These are phyloP conservation scores for Penicillium subrubescens DNA, from an alignment of 495 filamentous ascomycete species.

Conservation along the genomic window DNA sequence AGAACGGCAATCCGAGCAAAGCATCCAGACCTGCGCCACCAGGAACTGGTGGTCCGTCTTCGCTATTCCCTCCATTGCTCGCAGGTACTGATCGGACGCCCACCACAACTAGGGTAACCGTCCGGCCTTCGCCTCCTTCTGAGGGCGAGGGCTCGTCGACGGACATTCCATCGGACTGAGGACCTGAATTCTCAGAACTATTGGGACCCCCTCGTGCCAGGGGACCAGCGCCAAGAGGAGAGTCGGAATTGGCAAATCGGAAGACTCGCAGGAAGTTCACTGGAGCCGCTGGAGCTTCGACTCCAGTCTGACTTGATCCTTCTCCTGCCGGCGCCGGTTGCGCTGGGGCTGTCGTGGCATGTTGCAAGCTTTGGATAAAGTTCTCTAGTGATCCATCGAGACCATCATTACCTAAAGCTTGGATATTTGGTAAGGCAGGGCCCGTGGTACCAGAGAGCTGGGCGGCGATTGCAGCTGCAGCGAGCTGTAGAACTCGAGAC, in stretches of 20 bases:
- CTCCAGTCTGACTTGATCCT: conserved; percentile 25
- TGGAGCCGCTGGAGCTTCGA: conserved; percentile 45
- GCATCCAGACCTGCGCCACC: conserved; percentile 48
- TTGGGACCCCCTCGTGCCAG: conserved; percentile 21
- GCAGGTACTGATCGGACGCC: conserved; percentile 71
- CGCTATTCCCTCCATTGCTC: conserved; percentile 45
- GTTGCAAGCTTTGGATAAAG: conserved; percentile 59
- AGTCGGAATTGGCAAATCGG: conserved; percentile 57
- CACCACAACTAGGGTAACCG: conserved; percentile 70
- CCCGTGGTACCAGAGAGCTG: conserved; percentile 59
- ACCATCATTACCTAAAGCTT: conserved; percentile 58
- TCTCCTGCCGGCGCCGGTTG: conserved; percentile 40
- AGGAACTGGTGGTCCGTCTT: conserved; percentile 45
- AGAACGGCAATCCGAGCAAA: conserved; percentile 57
- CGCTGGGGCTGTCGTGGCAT: conserved; percentile 50
- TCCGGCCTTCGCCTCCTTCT: conserved; percentile 59
- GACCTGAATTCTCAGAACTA: conserved; percentile 18
- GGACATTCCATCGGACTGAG: conserved; percentile 36
- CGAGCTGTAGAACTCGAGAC: conserved; percentile 59
- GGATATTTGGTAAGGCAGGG: conserved; percentile 58
- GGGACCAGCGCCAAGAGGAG: conserved; percentile 21
- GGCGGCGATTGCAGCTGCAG: conserved; percentile 61
- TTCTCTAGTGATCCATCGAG: conserved; percentile 58
- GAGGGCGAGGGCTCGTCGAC: conserved; percentile 44
- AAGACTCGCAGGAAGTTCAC: conserved; percentile 64